Conservation (phyloP, 768 basidiomycete species). For the Russula compacta region DNA sequence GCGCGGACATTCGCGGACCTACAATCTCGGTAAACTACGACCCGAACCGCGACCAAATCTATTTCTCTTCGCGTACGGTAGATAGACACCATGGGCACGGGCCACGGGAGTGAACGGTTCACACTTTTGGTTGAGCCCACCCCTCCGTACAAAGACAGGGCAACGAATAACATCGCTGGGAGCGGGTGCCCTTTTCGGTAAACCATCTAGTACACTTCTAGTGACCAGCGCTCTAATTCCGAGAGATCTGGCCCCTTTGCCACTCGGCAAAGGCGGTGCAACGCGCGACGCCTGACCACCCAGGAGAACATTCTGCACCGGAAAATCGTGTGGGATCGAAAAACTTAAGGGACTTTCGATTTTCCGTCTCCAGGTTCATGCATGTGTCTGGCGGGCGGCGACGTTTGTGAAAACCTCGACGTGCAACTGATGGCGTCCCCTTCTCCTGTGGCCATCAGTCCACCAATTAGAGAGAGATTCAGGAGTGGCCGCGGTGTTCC, state of each 20-base stretch:
- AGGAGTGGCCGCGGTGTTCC: neutral
- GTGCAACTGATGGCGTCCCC: neutral
- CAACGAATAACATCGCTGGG: neutral
- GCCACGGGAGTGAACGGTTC: too few species aligned
- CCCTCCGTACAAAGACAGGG: neutral
- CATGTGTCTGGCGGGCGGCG: neutral
- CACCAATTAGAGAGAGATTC: neutral
- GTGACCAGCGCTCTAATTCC: neutral
- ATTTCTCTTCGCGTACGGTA: too few species aligned
- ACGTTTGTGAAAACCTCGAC: neutral
- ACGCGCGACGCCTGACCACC: neutral
- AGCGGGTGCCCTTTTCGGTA: neutral
- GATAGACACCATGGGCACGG: too few species aligned
- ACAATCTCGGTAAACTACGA: slow-evolving; percentile 6
- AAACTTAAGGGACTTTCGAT: neutral
- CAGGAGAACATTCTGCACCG: neutral
- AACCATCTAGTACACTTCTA: neutral
- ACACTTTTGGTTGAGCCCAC: too few species aligned
- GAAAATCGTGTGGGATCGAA: neutral
- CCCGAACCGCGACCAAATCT: too few species aligned
- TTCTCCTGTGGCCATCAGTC: neutral
- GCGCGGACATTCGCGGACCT: slow-evolving; percentile 11
- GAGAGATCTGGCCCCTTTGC: neutral
- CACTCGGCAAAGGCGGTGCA: neutral
- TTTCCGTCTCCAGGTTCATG: slow-evolving; percentile 1